phyloP scores from a whole-genome alignment of 2,329 filamentous ascomycete genomes.

The Talaromyces amestolkiae region DNA sequence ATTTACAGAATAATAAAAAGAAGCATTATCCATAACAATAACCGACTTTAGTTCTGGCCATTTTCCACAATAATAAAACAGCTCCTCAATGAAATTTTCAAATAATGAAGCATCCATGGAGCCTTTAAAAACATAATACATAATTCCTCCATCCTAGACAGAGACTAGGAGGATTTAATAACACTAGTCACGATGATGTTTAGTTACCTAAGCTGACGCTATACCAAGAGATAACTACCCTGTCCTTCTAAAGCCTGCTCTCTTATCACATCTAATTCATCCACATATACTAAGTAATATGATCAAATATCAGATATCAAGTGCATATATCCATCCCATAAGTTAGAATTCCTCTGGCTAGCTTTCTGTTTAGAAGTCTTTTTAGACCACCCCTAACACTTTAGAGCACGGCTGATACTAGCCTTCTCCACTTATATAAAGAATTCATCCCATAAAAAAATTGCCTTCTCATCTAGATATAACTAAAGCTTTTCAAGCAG shows the following conservation, averaged over 20 bases:
- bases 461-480: too few species aligned
- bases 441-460: too few species aligned
- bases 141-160: slow-evolving; percentile 31
- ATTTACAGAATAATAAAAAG: slow-evolving; percentile 2
- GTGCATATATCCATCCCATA: slow-evolving; percentile 35
- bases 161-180: slow-evolving; percentile 36
- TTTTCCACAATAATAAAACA: slow-evolving; percentile 26
- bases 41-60: slow-evolving; percentile 30
- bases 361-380: slow-evolving; percentile 32
- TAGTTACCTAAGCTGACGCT: slow-evolving; percentile 26
- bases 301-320: slow-evolving; percentile 26
- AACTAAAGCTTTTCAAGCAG: too few species aligned
- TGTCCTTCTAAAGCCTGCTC: slow-evolving; percentile 31
- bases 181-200: slow-evolving; percentile 25
- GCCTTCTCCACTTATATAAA: too few species aligned
- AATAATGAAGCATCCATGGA: slow-evolving; percentile 32
- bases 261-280: not conserved
- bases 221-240: slow-evolving; percentile 37
- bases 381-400: slow-evolving; percentile 29
- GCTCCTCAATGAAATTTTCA: slow-evolving; percentile 31
- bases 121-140: slow-evolving; percentile 30
- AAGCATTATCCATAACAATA: slow-evolving; percentile 27
- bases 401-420: slow-evolving; percentile 24
- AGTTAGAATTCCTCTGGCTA: slow-evolving; percentile 32
- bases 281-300: not conserved